These are phyloP conservation scores for Mesembryanthemum crystallinum DNA, from an alignment of 148 eudicot species.

Conservation along the genomic window DNA sequence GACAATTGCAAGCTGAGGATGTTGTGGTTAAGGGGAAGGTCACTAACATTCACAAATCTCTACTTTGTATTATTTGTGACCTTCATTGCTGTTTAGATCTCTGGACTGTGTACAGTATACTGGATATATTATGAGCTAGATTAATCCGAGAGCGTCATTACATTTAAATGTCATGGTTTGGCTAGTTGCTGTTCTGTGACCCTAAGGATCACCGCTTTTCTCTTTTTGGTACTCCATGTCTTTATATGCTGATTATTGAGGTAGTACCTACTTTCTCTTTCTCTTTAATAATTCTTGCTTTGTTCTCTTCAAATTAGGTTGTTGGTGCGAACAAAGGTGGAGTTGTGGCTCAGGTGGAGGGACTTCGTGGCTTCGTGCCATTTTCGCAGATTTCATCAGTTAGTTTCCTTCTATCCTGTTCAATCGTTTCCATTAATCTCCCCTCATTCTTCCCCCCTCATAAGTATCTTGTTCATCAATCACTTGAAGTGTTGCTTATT, in stretches of 20 bases:
- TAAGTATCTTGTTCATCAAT: too few species aligned
- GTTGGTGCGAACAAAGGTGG: conserved; percentile 97
- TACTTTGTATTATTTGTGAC: background rate
- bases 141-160: background rate
- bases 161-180: too few species aligned
- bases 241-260: conserved; percentile 1
- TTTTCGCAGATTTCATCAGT: conserved; percentile 94
- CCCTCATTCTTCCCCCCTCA: background rate
- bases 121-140: background rate
- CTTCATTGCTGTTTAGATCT: background rate
- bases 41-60: background rate
- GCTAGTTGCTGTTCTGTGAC: background rate
- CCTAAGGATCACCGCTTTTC: background rate
- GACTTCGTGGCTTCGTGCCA: conserved; percentile 95
- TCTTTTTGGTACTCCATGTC: background rate
- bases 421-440: background rate
- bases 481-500: background rate
- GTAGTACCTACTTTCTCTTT: background rate
- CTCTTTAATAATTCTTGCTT: conserved; percentile 2
- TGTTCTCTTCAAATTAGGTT: conserved; percentile 43
- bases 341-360: conserved; percentile 80
- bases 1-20: conserved; percentile 96
- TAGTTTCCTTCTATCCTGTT: conserved; percentile 25
- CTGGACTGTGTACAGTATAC: background rate
- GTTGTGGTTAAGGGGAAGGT: conserved; percentile 87